These are phyloP conservation scores for Suillus brevipes DNA, from an alignment of 768 basidiomycete genomes.

Conservation along the genomic window DNA sequence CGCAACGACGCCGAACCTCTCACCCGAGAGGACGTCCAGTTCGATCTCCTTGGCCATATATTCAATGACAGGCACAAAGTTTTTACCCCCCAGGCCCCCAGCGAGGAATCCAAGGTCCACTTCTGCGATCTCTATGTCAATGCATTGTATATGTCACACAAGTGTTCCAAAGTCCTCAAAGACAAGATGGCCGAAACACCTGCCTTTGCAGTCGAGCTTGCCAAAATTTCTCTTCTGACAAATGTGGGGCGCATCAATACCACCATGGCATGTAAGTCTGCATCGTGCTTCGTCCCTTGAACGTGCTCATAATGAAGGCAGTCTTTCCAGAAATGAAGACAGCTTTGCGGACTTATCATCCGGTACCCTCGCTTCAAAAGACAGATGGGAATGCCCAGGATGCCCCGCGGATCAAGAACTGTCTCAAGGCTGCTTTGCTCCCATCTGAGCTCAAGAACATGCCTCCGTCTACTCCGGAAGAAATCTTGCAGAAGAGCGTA, in stretches of 20 bases:
- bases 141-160: constrained; percentile 74
- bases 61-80: constrained; percentile 68
- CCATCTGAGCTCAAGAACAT: constrained; percentile 64
- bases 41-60: constrained; percentile 77
- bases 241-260: constrained; percentile 93
- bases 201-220: constrained; percentile 74
- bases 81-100: constrained; percentile 68
- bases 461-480: constrained; percentile 72
- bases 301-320: constrained; percentile 34
- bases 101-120: constrained; percentile 53
- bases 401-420: constrained; percentile 89
- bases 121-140: constrained; percentile 86
- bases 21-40: constrained; percentile 83
- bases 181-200: constrained; percentile 86
- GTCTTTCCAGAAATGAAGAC: constrained; percentile 96
- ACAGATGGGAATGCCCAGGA: constrained; percentile 88
- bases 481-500: constrained; percentile 69
- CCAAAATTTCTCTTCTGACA: constrained; percentile 80
- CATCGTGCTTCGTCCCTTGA: constrained; percentile 9
- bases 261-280: constrained; percentile 77
- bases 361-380: constrained; percentile 84
- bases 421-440: constrained; percentile 78
- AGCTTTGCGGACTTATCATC: constrained; percentile 84
- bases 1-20: constrained; percentile 81
- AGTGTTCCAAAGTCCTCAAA: constrained; percentile 85